phyloP scores from a whole-genome alignment of 176 grass and related monocot genomes.

The Dendrocalamus sinicus region DNA sequence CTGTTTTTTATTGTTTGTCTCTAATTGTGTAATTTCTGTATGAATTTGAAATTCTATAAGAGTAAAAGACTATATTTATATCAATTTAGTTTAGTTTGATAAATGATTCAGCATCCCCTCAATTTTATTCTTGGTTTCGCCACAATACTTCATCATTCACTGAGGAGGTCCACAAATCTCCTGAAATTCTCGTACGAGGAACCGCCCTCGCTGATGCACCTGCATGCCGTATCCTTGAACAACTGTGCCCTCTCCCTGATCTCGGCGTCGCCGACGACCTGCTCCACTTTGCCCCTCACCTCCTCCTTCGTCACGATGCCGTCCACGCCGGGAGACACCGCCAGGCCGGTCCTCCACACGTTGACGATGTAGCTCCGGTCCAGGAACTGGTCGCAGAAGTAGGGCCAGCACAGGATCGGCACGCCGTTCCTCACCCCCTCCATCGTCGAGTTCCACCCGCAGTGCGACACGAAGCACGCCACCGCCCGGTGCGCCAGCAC shows the following conservation, averaged over 20 bases:
- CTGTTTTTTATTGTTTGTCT: too few species aligned
- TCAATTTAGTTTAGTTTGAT: too few species aligned
- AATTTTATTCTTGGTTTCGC: too few species aligned
- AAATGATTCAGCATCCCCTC: too few species aligned
- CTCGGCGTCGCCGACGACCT: conserved; percentile 21
- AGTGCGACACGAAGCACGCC: conserved; percentile 59
- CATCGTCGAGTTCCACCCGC: conserved; percentile 65
- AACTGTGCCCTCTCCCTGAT: conserved; percentile 37
- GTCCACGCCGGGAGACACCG: conserved; percentile 33
- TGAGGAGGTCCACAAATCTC: conserved; percentile 19
- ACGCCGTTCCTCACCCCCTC: conserved; percentile 43
- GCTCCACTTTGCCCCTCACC: conserved; percentile 46
- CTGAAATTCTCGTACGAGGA: conserved; percentile 36
- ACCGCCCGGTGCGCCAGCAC: conserved; percentile 45
- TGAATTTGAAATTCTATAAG: too few species aligned
- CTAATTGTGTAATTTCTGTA: too few species aligned
- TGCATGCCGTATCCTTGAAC: conserved; percentile 13
- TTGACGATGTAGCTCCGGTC: conserved; percentile 44
- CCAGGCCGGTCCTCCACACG: conserved; percentile 60
- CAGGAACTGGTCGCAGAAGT: conserved; percentile 56
- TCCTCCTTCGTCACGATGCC: conserved; percentile 56
- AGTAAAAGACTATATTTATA: too few species aligned
- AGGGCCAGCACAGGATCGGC: conserved; percentile 61
- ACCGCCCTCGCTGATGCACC: conserved; percentile 1
- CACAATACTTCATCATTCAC: background rate